These are phyloP conservation scores for Euphorbia schlechtendalii DNA, from an alignment of 441 rosid species.

Conservation along the genomic window DNA sequence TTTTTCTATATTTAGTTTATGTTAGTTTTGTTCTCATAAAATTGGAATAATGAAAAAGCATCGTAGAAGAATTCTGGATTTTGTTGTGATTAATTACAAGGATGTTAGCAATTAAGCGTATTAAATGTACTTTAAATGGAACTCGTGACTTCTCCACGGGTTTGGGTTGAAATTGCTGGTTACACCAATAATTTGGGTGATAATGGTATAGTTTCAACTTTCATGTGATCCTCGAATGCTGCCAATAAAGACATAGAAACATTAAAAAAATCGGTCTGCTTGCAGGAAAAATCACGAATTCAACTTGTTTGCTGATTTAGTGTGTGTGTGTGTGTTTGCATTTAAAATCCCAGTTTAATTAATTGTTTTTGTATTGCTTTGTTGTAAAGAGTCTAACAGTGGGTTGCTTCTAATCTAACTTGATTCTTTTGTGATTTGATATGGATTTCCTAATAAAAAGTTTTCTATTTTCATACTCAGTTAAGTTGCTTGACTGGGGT, in stretches of 20 bases:
- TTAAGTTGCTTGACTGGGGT: conserved; percentile 98
- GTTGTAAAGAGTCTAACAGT: not conserved
- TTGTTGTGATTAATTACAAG: conserved; percentile 14
- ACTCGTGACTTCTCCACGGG: conserved; percentile 53
- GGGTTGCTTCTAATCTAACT: conserved; percentile 1
- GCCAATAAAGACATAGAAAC: conserved; percentile 12
- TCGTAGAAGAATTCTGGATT: not conserved
- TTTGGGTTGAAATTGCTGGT: conserved; percentile 34
- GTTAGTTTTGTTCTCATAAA: not conserved
- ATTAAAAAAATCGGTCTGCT: conserved; percentile 9
- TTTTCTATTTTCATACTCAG: conserved; percentile 33
- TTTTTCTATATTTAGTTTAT: not conserved
- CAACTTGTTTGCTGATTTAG: not conserved
- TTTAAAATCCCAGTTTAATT: not conserved
- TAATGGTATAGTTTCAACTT: conserved; percentile 33
- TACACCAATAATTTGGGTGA: conserved; percentile 29
- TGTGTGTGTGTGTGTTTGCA: not conserved
- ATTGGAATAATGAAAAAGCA: not conserved
- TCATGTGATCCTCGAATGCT: conserved; percentile 41
- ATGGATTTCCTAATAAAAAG: conserved; percentile 12
- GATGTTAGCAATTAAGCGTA: conserved; percentile 23
- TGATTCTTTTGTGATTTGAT: conserved; percentile 1
- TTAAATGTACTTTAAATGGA: conserved; percentile 28
- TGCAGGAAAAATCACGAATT: conserved; percentile 16
- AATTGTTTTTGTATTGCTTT: not conserved